phyloP scores from a whole-genome alignment of 1,139 yeast genomes.

The Diutina siamensis region DNA sequence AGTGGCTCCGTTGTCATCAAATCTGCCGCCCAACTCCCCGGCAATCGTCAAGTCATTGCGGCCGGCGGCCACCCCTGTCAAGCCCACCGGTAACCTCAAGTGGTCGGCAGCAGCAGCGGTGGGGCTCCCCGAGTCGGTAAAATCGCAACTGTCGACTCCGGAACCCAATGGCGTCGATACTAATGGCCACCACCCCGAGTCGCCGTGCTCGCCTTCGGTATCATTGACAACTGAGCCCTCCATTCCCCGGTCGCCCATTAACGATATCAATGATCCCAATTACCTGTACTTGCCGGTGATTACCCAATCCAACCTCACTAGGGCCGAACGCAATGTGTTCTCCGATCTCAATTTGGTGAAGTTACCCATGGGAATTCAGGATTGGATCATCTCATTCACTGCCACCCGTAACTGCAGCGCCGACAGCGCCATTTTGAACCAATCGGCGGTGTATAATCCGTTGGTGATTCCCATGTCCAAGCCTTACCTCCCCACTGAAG shows the following conservation, averaged over 20 bases:
- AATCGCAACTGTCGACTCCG: background rate
- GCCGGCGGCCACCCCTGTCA: conserved; percentile 58
- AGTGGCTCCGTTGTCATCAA: background rate
- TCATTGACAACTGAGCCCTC: background rate
- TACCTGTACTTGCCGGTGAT: conserved; percentile 19
- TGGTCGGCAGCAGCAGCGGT: conserved; percentile 60
- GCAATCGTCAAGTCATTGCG: conserved; percentile 36
- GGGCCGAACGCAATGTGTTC: conserved; percentile 24
- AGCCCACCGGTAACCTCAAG: conserved; percentile 52
- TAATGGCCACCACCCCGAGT: conserved; percentile 3
- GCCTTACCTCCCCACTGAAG: conserved; percentile 27
- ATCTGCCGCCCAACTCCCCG: conserved; percentile 7
- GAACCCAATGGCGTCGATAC: background rate
- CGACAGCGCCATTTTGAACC: conserved; percentile 16
- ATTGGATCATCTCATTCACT: conserved; percentile 42
- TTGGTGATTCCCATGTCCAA: conserved; percentile 19
- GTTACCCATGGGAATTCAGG: conserved; percentile 67
- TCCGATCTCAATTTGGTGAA: conserved; percentile 31
- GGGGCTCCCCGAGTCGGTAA: conserved; percentile 15
- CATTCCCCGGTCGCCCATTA: conserved; percentile 6
- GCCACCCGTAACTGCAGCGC: conserved; percentile 22
- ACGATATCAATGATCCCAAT: conserved; percentile 9
- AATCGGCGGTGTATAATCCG: conserved; percentile 16
- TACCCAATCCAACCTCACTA: conserved; percentile 21
- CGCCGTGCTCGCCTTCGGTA: conserved; percentile 9